Evolutionary conservation across 2,329 filamentous ascomycete species (phyloP), one percentile per base, ranked within the genome.

Genomic region (Penicillium brevicompactum): DNA sequence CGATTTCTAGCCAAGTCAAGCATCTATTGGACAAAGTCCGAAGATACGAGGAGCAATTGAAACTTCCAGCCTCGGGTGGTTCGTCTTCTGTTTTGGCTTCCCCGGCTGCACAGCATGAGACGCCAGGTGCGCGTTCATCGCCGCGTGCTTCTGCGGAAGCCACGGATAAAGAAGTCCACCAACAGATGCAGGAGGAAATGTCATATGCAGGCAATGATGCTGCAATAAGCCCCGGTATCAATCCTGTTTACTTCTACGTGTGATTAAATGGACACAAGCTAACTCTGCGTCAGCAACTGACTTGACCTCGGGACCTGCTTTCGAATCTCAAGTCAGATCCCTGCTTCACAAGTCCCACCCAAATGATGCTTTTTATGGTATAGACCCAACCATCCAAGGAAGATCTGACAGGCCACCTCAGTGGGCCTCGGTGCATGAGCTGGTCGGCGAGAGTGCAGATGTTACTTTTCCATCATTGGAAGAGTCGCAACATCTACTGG

Each of bases 241-340:
- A 8, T 2, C 5, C 2, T 8, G 8, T 14, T 34, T 24, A 1
- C 4, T 9, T 5, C 3, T 44, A 16, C 2, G 8, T 22, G 7
- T 14, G 21, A 21, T 32, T 7, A 37, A 38, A 21, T 32, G 5
- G 30, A 38, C 9, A 40, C 10, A 16, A 44, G 30, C 42, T 54
- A 6, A 44, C 40, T n/a, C 40, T 32, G 14, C n/a, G 31, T n/a
- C n/a, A 62, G 59, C 59, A 46, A 62, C 61, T n/a, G 59, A 63
- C 18, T 45, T 62, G 14, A 57, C 61, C 10, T 60, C 59, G 1
- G 59, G 61, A 0, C 61, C 61, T 16, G 59, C 61, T 37, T 63
- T 63, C 16, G 61, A 62, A 47, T 59, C 61, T 34, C 61, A 63
- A 46, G 59, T 60, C 6, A 58, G 46, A 46, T 63, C 59, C 13